A percentile compares a stretch with the other conserved stretches of the same genome.
Evolutionary conservation across 495 filamentous ascomycete species (phyloP).

Genomic region (Tuber magnatum): DNA sequence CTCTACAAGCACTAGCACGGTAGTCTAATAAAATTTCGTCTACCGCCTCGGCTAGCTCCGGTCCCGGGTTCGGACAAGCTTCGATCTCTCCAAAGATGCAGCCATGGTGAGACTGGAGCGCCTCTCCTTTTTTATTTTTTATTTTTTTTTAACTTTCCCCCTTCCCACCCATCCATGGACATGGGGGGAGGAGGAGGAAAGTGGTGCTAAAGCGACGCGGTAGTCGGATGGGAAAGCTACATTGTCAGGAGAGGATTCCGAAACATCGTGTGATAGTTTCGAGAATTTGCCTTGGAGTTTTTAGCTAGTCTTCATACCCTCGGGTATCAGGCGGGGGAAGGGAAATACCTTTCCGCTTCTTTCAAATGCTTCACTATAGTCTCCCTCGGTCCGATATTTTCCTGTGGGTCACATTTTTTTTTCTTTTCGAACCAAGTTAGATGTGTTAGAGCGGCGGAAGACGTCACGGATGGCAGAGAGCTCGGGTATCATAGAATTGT

Average conservation of each 20-base stretch:
- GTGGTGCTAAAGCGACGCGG: too few relatives aligned
- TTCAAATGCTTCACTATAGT: background rate
- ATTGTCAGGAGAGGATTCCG: background rate
- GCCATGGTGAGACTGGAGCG: background rate
- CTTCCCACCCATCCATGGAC: background rate
- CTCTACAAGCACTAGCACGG: background rate
- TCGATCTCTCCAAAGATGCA: background rate
- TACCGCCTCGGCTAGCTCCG: background rate
- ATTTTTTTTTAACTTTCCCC: background rate
- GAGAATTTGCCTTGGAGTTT: background rate
- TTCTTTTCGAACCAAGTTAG: background rate
- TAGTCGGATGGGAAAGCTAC: background rate
- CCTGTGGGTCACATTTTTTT: background rate
- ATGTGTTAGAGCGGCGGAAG: background rate
- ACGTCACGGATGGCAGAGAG: background rate
- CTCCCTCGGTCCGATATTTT: background rate
- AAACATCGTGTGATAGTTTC: background rate
- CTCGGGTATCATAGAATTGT: too few relatives aligned
- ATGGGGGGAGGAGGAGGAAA: background rate
- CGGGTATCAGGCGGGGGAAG: background rate
- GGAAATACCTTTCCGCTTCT: background rate
- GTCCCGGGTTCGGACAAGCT: background rate
- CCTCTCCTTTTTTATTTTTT: background rate
- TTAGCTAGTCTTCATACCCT: background rate
- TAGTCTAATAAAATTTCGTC: background rate